Conservation (phyloP, 495 filamentous ascomycete species). For the Neurospora terricola region DNA sequence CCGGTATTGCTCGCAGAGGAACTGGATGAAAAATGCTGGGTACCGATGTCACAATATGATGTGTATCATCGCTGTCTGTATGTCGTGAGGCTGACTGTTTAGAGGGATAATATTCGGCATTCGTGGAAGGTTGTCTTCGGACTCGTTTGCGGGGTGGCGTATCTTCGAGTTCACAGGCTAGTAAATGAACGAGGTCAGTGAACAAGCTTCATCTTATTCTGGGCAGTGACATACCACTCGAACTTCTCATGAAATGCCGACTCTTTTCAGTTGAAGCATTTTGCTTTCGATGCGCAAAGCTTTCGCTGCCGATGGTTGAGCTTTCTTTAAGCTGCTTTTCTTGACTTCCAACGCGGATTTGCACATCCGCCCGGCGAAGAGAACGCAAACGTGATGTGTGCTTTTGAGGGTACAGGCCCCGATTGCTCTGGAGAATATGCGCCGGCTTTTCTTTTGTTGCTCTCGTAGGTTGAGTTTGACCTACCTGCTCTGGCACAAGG, state of each 20-base stretch:
- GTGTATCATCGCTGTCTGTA: slow-evolving; percentile 3
- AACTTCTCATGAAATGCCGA: neutral
- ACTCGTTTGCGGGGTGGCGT: neutral
- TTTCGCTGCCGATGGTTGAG: slow-evolving; percentile 4
- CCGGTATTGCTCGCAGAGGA: slow-evolving; percentile 6
- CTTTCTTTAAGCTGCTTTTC: slow-evolving; percentile 19
- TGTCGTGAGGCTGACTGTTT: neutral
- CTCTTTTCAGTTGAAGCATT: neutral
- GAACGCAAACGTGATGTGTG: neutral
- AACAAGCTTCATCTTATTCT: neutral
- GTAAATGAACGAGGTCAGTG: neutral
- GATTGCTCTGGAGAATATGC: slow-evolving; percentile 1
- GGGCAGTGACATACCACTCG: neutral
- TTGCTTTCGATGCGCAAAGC: neutral
- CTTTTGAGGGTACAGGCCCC: neutral
- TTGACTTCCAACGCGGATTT: slow-evolving; percentile 30
- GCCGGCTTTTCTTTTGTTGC: neutral
- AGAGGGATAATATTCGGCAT: neutral
- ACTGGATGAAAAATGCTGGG: slow-evolving; percentile 6
- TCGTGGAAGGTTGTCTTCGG: neutral
- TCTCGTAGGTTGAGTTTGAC: neutral
- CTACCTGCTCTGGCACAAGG: neutral
- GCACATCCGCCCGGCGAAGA: slow-evolving; percentile 12
- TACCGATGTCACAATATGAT: slow-evolving; percentile 4
- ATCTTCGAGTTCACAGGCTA: neutral